Conservation (phyloP, 768 basidiomycete genomes). For the Hygrophoropsis aurantiaca region DNA sequence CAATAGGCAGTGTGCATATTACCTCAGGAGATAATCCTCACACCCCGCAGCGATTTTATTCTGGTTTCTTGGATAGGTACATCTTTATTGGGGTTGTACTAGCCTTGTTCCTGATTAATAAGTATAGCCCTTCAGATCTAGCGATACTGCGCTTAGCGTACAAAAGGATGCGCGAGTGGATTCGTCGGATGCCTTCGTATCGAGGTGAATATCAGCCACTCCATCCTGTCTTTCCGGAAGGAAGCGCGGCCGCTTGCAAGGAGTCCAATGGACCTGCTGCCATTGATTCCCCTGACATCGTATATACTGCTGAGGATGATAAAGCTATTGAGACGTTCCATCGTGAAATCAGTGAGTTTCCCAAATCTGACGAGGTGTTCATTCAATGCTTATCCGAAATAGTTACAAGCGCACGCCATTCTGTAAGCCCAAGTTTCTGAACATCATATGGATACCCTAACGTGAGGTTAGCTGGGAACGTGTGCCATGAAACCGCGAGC, state of each 20-base stretch:
- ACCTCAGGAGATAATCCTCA: constrained; percentile 39
- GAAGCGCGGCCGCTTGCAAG: constrained; percentile 25
- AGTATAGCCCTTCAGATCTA: constrained; percentile 23
- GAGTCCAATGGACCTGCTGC: constrained; percentile 16
- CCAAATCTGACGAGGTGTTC: not conserved
- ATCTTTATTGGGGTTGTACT: constrained; percentile 6
- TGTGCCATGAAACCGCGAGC: constrained; percentile 67
- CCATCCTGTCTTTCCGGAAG: constrained; percentile 22
- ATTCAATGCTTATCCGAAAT: not conserved
- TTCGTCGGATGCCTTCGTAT: constrained; percentile 41
- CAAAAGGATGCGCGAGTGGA: constrained; percentile 25
- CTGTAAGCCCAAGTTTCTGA: constrained; percentile 17
- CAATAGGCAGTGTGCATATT: constrained; percentile 49
- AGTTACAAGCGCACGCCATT: constrained; percentile 34
- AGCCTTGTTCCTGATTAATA: not conserved
- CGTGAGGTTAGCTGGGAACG: constrained; percentile 49
- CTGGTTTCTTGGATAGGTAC: constrained; percentile 47
- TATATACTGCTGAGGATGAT: constrained; percentile 35
- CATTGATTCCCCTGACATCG: constrained; percentile 27
- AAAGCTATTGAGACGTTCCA: constrained; percentile 29
- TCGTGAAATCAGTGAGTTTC: constrained; percentile 15
- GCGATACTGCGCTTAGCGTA: constrained; percentile 25
- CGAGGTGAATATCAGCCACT: constrained; percentile 29
- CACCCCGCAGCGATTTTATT: constrained; percentile 41
- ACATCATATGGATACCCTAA: not conserved